Percentiles rank a stretch among this genome's conserved stretches.
Conservation (phyloP, 2,329 filamentous ascomycete genomes). For the Zymoseptoria pseudotritici region DNA sequence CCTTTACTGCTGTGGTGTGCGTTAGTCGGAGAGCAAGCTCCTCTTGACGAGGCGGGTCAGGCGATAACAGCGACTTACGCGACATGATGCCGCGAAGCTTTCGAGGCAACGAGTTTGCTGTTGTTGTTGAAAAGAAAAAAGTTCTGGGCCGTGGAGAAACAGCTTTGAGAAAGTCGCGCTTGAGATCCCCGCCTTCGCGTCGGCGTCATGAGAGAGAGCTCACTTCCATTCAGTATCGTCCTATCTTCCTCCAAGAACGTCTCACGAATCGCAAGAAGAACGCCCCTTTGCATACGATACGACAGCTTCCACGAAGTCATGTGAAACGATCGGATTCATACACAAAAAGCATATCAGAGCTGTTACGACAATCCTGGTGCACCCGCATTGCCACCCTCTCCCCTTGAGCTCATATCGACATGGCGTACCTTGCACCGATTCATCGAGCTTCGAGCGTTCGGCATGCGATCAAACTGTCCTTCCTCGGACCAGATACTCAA, state of each 20-base stretch:
- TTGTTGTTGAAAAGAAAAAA: neutral
- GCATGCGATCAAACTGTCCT: conserved; percentile 73
- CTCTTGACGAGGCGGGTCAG: conserved; percentile 10
- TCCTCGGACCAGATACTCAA: conserved; percentile 67
- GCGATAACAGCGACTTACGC: conserved; percentile 14
- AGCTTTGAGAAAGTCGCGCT: neutral
- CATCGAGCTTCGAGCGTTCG: conserved; percentile 86
- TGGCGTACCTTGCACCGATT: conserved; percentile 93
- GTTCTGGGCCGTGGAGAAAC: neutral
- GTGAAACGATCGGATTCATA: neutral
- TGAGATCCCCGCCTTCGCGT: neutral
- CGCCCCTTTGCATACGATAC: neutral
- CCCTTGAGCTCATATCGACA: conserved; percentile 33
- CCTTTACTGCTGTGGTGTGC: conserved; percentile 13
- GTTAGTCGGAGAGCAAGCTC: conserved; percentile 6
- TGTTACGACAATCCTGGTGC: neutral
- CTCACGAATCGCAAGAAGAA: neutral
- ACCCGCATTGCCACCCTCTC: neutral
- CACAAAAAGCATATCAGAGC: neutral
- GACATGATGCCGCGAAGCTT: conserved; percentile 12
- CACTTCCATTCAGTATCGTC: neutral
- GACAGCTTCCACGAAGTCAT: neutral
- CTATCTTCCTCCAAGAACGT: neutral
- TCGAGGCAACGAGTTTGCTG: neutral
- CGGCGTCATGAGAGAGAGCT: neutral